Percentiles rank a stretch among this genome's conserved stretches.
Evolutionary conservation across 2,329 filamentous ascomycete species (phyloP).

Genomic region (Zymoseptoria ardabiliae): DNA sequence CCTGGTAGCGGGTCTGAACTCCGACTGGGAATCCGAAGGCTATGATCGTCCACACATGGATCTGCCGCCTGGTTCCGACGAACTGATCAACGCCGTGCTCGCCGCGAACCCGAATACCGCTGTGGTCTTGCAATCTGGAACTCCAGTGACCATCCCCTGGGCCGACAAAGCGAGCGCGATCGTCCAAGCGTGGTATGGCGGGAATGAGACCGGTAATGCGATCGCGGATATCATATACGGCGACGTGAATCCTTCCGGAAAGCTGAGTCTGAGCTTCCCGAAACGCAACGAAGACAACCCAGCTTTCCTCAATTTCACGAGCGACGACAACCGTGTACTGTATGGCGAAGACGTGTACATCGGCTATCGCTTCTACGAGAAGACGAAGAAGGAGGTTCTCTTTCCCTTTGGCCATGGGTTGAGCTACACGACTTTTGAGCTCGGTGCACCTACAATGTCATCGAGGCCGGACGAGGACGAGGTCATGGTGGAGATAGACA

Average conservation of each 20-base stretch:
- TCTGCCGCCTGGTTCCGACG: constrained; percentile 54
- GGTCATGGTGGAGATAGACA: constrained; percentile 42
- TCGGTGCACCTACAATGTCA: constrained; percentile 50
- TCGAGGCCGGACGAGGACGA: constrained; percentile 40
- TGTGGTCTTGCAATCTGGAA: constrained; percentile 71
- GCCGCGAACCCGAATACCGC: constrained; percentile 61
- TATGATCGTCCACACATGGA: constrained; percentile 56
- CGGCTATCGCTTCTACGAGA: constrained; percentile 67
- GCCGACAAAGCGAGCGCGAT: constrained; percentile 56
- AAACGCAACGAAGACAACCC: constrained; percentile 45
- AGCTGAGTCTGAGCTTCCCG: constrained; percentile 67
- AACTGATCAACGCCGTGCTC: constrained; percentile 58
- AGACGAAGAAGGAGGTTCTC: constrained; percentile 49
- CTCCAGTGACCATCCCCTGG: constrained; percentile 68
- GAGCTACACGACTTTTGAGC: constrained; percentile 66
- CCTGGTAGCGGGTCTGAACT: constrained; percentile 69
- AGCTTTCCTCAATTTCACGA: constrained; percentile 65
- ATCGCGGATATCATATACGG: constrained; percentile 73
- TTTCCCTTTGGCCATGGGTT: constrained; percentile 75
- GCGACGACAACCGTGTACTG: constrained; percentile 59
- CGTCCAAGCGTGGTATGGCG: constrained; percentile 74
- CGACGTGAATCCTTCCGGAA: constrained; percentile 65
- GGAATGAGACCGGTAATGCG: constrained; percentile 77
- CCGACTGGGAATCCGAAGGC: constrained; percentile 69
- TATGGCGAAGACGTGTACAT: constrained; percentile 69